Evolutionary conservation across 441 rosid species (phyloP), one percentile per base, ranked within the genome.

Genomic region (Cnidoscolus chayamansa): DNA sequence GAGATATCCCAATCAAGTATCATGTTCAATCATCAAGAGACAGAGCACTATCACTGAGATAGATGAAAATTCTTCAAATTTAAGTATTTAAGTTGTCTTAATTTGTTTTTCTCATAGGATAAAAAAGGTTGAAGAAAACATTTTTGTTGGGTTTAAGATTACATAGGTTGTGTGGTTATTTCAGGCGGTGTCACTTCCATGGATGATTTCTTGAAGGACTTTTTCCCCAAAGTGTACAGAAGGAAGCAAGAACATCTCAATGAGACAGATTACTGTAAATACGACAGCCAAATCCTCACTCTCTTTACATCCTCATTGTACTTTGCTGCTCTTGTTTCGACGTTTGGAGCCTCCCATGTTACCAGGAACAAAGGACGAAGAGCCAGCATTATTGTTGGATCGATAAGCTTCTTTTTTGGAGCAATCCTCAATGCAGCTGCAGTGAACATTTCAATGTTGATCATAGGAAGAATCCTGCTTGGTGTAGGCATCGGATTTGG

Each of bases 171-270:
- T 53, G 48, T 53, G 56, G 19, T 31, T 32, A 65, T 48, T 65
- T 31, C 81, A 93, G 97, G 98, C 40, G 98, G 98, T 49, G 98
- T 93, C 58, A 93, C 97, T 77, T 91, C 96, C 68, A 93, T 93
- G 98, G 96, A 91, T 71, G 97, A 93, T 84, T 93, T 93, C 87
- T 80, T 93, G 87, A 89, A 73, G 74, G 84, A 83, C 0, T 93
- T 93, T 76, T 91, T 91, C 80, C 98, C 96, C 10, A 80, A 71
- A 37, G 89, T 93, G 74, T 90, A 84, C 78, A 76, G 77, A 70
- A 84, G 98, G 74, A 91, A 91, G 82, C 98, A 93, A 72, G 58
- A 15, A 62, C 93, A 91, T 75, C 80, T 88, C 13, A 30, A 82
- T 4, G 96, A 93, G 81, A 91, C 96, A 15, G 97, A 93, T 78